These are phyloP conservation scores for Tetrapisispora pingtungensis DNA, from an alignment of 805 yeast genomes.

Conservation along the genomic window DNA sequence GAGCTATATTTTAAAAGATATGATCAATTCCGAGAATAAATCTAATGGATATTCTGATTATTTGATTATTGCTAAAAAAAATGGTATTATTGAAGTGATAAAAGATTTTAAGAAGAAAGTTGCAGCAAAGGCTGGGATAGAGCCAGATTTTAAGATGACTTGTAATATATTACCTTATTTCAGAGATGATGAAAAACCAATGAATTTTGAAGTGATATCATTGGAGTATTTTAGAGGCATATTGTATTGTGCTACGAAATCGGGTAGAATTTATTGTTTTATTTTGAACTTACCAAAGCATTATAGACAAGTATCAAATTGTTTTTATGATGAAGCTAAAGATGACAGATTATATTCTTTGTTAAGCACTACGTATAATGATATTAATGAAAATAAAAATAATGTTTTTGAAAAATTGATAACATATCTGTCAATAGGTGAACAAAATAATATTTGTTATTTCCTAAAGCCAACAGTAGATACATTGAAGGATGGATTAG, in stretches of 20 bases:
- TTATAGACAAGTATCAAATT: slow-evolving; percentile 7
- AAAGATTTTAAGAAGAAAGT: slow-evolving; percentile 16
- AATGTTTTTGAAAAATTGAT: neutral
- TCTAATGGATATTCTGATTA: slow-evolving; percentile 15
- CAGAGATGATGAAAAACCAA: slow-evolving; percentile 3
- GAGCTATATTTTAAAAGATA: slow-evolving; percentile 1
- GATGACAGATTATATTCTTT: slow-evolving; percentile 5
- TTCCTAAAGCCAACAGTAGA: neutral
- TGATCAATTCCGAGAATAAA: slow-evolving; percentile 5
- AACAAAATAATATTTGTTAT: slow-evolving; percentile 2
- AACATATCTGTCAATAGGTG: neutral
- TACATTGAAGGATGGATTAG: neutral
- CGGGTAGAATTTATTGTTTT: slow-evolving; percentile 19
- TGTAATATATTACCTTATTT: slow-evolving; percentile 16
- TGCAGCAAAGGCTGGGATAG: slow-evolving; percentile 5
- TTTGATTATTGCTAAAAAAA: slow-evolving; percentile 21
- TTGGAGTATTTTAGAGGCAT: slow-evolving; percentile 20
- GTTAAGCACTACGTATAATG: neutral
- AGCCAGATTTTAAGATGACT: slow-evolving; percentile 14
- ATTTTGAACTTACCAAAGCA: slow-evolving; percentile 20
- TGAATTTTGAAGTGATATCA: slow-evolving; percentile 13
- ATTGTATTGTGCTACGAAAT: slow-evolving; percentile 19
- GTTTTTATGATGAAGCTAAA: slow-evolving; percentile 5
- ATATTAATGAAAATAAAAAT: neutral
- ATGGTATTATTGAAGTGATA: slow-evolving; percentile 24